Conservation (phyloP, 176 grass and related monocot genomes). For the Carex littledalei region DNA sequence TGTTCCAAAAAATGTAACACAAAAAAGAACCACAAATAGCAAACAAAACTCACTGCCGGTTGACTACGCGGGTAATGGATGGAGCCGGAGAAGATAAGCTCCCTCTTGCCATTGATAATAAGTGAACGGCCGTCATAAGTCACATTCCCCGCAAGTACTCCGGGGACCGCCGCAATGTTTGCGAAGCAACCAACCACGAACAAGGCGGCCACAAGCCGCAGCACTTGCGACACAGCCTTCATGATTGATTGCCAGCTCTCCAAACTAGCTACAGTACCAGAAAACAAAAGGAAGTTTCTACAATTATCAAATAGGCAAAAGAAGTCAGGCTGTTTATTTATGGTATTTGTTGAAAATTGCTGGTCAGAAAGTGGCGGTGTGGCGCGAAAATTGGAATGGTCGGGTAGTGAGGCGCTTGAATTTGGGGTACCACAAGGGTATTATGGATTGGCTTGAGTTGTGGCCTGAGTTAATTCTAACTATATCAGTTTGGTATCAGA, state of each 20-base stretch:
- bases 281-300: slow-evolving; percentile 2
- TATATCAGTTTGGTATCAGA: slow-evolving; percentile 1
- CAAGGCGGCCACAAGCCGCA: neutral
- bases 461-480: neutral
- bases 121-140: slow-evolving; percentile 71
- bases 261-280: neutral
- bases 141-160: slow-evolving; percentile 16
- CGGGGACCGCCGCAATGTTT: neutral
- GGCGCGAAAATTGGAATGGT: neutral
- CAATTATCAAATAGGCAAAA: slow-evolving; percentile 1
- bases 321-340: neutral
- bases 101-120: slow-evolving; percentile 58
- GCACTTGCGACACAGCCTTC: neutral
- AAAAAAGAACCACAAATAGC: neutral
- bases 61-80: slow-evolving; percentile 89
- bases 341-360: neutral
- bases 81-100: slow-evolving; percentile 72
- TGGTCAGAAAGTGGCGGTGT: neutral
- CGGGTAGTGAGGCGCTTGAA: slow-evolving; percentile 6
- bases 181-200: slow-evolving; percentile 13
- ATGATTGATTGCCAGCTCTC: slow-evolving; percentile 3
- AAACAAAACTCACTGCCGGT: slow-evolving; percentile 17
- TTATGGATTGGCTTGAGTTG: neutral
- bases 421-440: slow-evolving; percentile 11
- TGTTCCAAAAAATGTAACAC: neutral